phyloP scores from a whole-genome alignment of 768 basidiomycete species.

The Nidularia sp. region DNA sequence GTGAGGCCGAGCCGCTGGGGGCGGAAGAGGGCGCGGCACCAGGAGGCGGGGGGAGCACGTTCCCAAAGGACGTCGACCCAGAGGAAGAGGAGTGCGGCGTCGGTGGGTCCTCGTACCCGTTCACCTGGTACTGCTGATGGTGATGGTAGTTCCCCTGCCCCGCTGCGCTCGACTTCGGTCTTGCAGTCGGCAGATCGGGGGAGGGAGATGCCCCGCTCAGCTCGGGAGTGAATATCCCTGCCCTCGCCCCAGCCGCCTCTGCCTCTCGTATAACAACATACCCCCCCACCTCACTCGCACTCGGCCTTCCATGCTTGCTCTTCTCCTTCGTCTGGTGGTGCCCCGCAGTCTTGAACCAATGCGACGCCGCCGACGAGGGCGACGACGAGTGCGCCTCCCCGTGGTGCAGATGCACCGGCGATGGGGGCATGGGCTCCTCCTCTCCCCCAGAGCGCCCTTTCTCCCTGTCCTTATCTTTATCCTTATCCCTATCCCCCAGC shows the following conservation, averaged over 20 bases:
- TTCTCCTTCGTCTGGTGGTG: not conserved
- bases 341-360: constrained; percentile 15
- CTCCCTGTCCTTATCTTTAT: constrained; percentile 6
- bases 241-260: too few relatives aligned
- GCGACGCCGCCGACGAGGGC: constrained; percentile 9
- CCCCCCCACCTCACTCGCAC: not conserved
- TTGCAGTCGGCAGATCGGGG: constrained; percentile 1
- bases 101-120: constrained; percentile 19
- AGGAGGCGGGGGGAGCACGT: too few relatives aligned
- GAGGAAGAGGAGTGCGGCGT: constrained; percentile 16
- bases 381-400: too few relatives aligned
- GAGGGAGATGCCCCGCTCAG: not conserved
- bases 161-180: constrained; percentile 10
- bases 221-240: not conserved
- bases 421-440: too few relatives aligned
- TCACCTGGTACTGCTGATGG: constrained; percentile 13
- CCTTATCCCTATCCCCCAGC: constrained; percentile 17
- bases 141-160: constrained; percentile 5
- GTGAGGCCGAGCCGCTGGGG: constrained; percentile 10
- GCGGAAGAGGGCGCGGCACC: too few relatives aligned
- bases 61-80: constrained; percentile 9
- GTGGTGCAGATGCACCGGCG: too few relatives aligned
- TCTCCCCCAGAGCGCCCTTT: too few relatives aligned
- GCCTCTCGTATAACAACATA: too few relatives aligned
- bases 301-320: not conserved